phyloP scores from a whole-genome alignment of 129 eudicot species.

The Tagetes patula region DNA sequence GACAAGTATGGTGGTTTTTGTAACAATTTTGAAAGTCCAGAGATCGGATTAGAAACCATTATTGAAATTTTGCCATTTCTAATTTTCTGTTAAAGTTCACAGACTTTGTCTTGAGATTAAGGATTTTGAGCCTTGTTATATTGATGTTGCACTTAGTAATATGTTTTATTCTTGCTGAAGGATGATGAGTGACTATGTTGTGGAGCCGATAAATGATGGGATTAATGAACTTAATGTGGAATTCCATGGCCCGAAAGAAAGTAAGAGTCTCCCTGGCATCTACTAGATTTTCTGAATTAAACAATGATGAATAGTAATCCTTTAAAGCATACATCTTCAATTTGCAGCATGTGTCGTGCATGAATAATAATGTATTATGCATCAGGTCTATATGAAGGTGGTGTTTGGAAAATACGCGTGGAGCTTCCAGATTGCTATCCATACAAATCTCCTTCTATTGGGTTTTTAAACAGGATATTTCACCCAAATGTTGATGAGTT shows the following conservation, averaged over 20 bases:
- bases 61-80: conserved; percentile 2
- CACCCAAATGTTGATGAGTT: conserved; percentile 88
- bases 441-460: conserved; percentile 81
- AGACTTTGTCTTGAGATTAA: conserved; percentile 5
- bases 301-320: not conserved
- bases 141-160: conserved; percentile 14
- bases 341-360: not conserved
- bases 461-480: conserved; percentile 70
- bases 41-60: not conserved
- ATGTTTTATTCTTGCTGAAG: conserved; percentile 45
- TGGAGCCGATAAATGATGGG: conserved; percentile 88
- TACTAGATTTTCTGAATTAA: not conserved
- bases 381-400: conserved; percentile 83
- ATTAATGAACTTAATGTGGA: conserved; percentile 83
- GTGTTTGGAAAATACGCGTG: conserved; percentile 83
- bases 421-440: conserved; percentile 88
- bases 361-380: conserved; percentile 4
- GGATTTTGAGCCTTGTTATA: conserved; percentile 14
- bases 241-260: conserved; percentile 96
- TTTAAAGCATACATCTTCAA: not conserved
- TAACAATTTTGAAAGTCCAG: not conserved
- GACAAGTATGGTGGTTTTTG: not conserved
- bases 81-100: conserved; percentile 2
- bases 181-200: conserved; percentile 96
- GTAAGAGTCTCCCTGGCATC: conserved; percentile 38